Percentiles rank a stretch among this genome's conserved stretches.
Conservation (phyloP, 768 basidiomycete species). For the Nevesoporus exiguus region DNA sequence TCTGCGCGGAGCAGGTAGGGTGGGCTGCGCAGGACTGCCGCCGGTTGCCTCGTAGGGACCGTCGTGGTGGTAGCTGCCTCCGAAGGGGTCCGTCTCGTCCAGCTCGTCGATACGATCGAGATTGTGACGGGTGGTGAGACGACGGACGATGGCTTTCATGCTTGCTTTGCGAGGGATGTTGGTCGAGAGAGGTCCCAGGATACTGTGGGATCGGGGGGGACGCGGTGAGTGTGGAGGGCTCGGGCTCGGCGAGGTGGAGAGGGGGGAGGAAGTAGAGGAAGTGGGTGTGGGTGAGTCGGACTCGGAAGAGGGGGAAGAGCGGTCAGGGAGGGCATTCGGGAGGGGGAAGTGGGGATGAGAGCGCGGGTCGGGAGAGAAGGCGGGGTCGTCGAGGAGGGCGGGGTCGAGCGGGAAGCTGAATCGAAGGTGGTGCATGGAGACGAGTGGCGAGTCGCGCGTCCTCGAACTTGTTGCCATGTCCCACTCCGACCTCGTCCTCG, state of each 20-base stretch:
- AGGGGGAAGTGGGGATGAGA: constrained; percentile 41
- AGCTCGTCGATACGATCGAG: constrained; percentile 77
- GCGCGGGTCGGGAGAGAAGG: constrained; percentile 56
- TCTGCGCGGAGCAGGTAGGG: constrained; percentile 6
- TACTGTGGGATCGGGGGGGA: neutral
- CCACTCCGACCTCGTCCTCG: constrained; percentile 20
- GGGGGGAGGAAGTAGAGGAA: no score
- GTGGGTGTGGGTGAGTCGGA: no score
- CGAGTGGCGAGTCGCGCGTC: neutral
- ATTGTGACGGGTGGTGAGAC: constrained; percentile 24
- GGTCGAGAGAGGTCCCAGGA: neutral
- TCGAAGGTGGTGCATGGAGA: neutral
- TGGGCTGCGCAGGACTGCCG: constrained; percentile 17
- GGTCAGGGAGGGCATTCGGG: constrained; percentile 6
- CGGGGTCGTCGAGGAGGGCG: constrained; percentile 47
- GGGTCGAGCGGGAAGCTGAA: neutral
- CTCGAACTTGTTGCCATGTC: no score
- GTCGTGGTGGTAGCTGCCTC: constrained; percentile 58
- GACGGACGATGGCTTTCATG: constrained; percentile 29
- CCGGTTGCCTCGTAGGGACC: constrained; percentile 71
- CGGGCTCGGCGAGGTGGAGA: no score
- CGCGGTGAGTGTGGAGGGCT: no score
- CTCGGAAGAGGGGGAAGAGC: no score
- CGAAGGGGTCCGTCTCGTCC: constrained; percentile 72
- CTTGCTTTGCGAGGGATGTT: constrained; percentile 12